A percentile compares a stretch with the other conserved stretches of the same genome.
Conservation (phyloP, 2,329 filamentous ascomycete species). For the Didymella arachidicola region DNA sequence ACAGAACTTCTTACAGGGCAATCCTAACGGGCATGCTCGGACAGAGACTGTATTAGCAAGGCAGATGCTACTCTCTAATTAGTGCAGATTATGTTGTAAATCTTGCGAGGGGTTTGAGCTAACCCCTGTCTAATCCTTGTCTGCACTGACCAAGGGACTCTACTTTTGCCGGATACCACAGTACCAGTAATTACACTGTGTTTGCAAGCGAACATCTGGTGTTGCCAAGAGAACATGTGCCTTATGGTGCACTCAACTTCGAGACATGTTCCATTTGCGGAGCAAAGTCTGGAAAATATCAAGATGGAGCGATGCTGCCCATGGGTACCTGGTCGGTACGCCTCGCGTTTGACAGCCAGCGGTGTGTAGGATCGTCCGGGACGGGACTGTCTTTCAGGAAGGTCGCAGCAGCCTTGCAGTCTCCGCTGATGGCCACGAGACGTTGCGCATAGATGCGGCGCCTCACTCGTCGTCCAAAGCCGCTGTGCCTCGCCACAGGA, state of each 20-base stretch:
- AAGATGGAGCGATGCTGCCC: slow-evolving; percentile 6
- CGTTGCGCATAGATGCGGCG: slow-evolving; percentile 15
- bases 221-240: not conserved
- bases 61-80: no score
- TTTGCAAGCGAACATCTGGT: not conserved
- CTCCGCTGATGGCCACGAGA: slow-evolving; percentile 1
- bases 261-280: not conserved
- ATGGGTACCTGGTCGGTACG: slow-evolving; percentile 9
- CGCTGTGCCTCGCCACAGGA: slow-evolving; percentile 5
- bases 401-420: not conserved
- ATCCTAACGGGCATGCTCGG: no score
- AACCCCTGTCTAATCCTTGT: no score
- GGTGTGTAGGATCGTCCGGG: slow-evolving; percentile 9
- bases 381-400: not conserved
- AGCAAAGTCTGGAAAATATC: not conserved
- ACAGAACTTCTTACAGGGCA: no score
- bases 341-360: slow-evolving; percentile 9
- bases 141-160: no score
- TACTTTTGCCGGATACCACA: no score
- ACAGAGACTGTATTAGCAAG: no score
- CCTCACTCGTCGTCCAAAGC: not conserved
- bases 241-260: not conserved
- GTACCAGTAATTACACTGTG: no score
- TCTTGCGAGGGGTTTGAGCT: no score
- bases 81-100: no score